These are phyloP conservation scores for Saccharum hybrid DNA, from an alignment of 202 grass and related monocot species.

Conservation along the genomic window DNA sequence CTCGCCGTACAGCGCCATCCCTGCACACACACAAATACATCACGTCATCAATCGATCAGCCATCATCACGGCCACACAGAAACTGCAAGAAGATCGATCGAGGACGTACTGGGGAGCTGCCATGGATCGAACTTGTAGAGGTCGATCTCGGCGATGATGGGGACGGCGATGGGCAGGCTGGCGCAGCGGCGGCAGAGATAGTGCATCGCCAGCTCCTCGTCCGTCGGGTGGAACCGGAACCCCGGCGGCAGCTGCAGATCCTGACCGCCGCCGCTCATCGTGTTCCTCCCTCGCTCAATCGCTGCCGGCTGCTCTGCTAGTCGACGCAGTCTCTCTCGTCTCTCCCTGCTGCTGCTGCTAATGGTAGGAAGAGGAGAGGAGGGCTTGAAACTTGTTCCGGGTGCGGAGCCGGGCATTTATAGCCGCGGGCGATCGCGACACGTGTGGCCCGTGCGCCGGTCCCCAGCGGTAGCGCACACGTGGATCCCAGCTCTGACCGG, in stretches of 20 bases:
- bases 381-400: constrained; percentile 67
- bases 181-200: constrained; percentile 84
- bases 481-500: constrained; percentile 35
- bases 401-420: constrained; percentile 61
- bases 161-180: constrained; percentile 63
- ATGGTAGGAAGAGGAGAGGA: constrained; percentile 29
- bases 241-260: constrained; percentile 77
- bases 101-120: constrained; percentile 64
- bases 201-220: constrained; percentile 84
- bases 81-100: neutral
- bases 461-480: constrained; percentile 31
- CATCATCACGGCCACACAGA: neutral
- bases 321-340: neutral
- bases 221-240: constrained; percentile 93
- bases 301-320: neutral
- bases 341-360: constrained; percentile 2
- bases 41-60: neutral
- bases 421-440: constrained; percentile 41
- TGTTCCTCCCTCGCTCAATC: constrained; percentile 8
- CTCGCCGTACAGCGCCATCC: constrained; percentile 81
- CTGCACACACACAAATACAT: constrained; percentile 3
- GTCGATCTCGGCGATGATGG: constrained; percentile 88
- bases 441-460: constrained; percentile 44
- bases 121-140: constrained; percentile 92
- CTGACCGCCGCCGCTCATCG: constrained; percentile 55